Evolutionary conservation across 768 basidiomycete species (phyloP).

Genomic region (Filobasidium floriforme): DNA sequence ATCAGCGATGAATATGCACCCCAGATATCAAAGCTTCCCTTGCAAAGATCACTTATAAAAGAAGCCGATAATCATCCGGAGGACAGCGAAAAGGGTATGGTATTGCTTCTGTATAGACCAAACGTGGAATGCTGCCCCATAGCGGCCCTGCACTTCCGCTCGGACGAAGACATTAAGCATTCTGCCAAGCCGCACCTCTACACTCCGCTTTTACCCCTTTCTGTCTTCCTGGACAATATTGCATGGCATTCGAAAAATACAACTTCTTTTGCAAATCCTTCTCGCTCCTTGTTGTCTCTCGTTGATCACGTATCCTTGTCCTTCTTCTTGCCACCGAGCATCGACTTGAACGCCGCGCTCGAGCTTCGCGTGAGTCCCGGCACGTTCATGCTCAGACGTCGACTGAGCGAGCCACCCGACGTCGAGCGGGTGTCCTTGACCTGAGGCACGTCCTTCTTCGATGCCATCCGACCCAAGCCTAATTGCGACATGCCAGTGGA

Average conservation of each 20-base stretch:
- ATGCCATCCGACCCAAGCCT: background rate
- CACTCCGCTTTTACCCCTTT: background rate
- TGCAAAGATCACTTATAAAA: no score
- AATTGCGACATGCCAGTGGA: constrained; percentile 9
- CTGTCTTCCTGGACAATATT: background rate
- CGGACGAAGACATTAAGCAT: no score
- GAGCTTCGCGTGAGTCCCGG: constrained; percentile 30
- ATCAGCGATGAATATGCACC: no score
- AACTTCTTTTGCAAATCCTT: background rate
- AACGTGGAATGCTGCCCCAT: no score
- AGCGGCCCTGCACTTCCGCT: no score
- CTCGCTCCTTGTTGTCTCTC: background rate
- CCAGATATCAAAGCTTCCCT: no score
- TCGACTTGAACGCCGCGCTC: constrained; percentile 26
- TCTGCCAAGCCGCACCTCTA: background rate
- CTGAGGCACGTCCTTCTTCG: background rate
- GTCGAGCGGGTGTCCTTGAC: constrained; percentile 4
- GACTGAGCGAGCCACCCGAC: constrained; percentile 21
- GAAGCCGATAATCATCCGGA: no score
- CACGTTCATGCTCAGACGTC: constrained; percentile 30
- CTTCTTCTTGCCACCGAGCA: constrained; percentile 41
- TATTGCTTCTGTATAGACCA: no score
- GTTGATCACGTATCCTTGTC: constrained; percentile 21
- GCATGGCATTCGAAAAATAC: background rate
- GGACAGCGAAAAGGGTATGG: no score